Base-by-base conservation (phyloP, 164 flowering plant genomes). In the Vitis riparia region DNA sequence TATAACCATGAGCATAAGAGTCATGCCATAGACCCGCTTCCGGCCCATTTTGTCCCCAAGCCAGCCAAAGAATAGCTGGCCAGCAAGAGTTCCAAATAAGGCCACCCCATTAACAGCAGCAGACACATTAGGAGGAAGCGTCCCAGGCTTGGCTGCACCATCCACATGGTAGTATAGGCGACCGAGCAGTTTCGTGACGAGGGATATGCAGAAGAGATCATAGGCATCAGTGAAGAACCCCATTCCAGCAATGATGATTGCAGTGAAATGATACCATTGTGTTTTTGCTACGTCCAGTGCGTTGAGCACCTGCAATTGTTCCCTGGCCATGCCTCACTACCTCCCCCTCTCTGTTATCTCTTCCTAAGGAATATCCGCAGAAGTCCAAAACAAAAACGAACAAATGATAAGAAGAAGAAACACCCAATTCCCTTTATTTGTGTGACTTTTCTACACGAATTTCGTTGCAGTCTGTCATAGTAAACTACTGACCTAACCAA, bases 211-310 rank as follows among this genome's bases (percentile, higher is more conserved):
- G 79, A 91, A 91, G 55, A 91, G 89, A 62, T 91, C 97, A 48
- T 91, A 91, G 10, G 97, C 94, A 62, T 91, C 97, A 0, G 97
- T 91, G 88, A 91, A 91, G 78, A 91, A 91, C 2, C 97, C 97
- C 97, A 91, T 91, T 23, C 97, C 97, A 11, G 97, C 93, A 32
- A 91, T 81, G 5, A 91, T 72, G 29, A 91, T 90, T 11, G 97
- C 97, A 0, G 94, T 89, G 86, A 91, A 89, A 68, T 91, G 97
- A 71, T 91, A 91, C 97, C 92, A 89, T 77, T 91, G 97, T 15
- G 94, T 88, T 76, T 88, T 90, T 7, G 97, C 97, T 3, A 67
- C 73, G 69, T 91, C 97, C 0, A 91, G 87, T 8, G 92, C 92
- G 37, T 78, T 79, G 1, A 91, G 83, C 27, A 91, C 94, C 55